Evolutionary conservation across 306 rosid genomes (phyloP), one percentile per base, ranked within the genome.

Genomic region (Lathyrus tuberosus): DNA sequence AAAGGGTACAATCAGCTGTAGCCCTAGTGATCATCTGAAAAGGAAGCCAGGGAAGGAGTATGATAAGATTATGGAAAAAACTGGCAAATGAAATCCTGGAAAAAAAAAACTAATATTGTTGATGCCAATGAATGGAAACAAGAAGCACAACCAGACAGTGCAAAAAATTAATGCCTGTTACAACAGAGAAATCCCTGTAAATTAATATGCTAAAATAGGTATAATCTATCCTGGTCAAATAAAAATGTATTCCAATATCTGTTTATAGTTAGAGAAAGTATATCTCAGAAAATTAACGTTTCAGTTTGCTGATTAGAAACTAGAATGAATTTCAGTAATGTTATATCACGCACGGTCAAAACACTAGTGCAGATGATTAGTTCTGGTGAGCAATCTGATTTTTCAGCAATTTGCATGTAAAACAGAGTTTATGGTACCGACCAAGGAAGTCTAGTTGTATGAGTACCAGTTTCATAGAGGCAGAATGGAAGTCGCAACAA

Each of bases 1-100:
- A 77, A 43, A 94, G 89, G 33, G 99, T 87, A 74, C 97, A 90
- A 83, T 94, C 97, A 71, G 88, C 96, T 65, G 92, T 94, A 70
- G 96, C 99, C 81, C 87, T 89, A 14, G 97, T 94, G 72, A 94
- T 84, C 85, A 89, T 80, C 99, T 94, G 86, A 74, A 82, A 78
- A 63, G 60, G 46, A 75, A 51, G 78, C 54, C 53, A 54, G 53
- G 48, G 53, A 54, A 59, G 48, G 53, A 77, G 31, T 41, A 53
- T 52, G 48, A 11, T 37, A 62, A 66, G 48, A 37, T 24, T 66
- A 72, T 38, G 42, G 69, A 40, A 17, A 24, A 72, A 77, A 60
- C 46, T 44, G 15, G 56, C 42, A 52, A 67, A 62, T 38, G 44
- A 63, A 78, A 44, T 52, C 49, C 33, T 58, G 24, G 20, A 57